phyloP scores from a whole-genome alignment of 305 asterid genomes.

The Lippia alba region DNA sequence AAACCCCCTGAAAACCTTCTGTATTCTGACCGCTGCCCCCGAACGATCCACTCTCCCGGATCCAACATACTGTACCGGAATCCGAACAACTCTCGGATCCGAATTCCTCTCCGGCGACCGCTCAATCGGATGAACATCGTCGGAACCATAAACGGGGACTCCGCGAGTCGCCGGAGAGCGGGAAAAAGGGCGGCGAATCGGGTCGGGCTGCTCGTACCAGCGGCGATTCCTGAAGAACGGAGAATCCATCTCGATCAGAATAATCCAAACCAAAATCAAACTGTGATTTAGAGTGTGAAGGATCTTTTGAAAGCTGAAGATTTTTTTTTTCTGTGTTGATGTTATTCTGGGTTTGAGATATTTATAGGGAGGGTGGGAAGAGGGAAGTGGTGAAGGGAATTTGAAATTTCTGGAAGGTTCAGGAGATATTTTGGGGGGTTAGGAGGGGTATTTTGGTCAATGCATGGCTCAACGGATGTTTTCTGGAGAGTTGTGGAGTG shows the following conservation, averaged over 20 bases:
- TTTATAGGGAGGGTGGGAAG: background rate
- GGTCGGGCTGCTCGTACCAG: conserved; percentile 39
- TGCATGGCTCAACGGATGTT: background rate
- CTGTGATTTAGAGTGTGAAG: background rate
- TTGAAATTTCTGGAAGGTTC: conserved; percentile 49
- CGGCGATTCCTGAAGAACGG: conserved; percentile 45
- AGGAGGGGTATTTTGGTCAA: conserved; percentile 17
- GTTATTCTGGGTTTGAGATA: background rate
- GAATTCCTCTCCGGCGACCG: conserved; percentile 29
- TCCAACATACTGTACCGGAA: conserved; percentile 62
- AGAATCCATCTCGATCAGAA: too few relatives aligned
- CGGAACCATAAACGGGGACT: conserved; percentile 35
- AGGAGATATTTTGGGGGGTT: conserved; percentile 7
- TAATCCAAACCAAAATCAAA: too few relatives aligned
- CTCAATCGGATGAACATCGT: conserved; percentile 8
- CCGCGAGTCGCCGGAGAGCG: conserved; percentile 30
- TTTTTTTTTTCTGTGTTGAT: background rate
- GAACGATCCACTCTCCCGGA: conserved; percentile 40
- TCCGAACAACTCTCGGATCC: conserved; percentile 47
- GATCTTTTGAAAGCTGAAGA: too few relatives aligned
- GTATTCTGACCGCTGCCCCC: conserved; percentile 63
- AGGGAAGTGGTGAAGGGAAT: conserved; percentile 10
- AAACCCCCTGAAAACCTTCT: conserved; percentile 77
- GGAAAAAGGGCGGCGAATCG: conserved; percentile 24
- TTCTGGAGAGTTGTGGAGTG: conserved; percentile 33